phyloP scores from a whole-genome alignment of 331 rosid species.

The Malus hybrid region DNA sequence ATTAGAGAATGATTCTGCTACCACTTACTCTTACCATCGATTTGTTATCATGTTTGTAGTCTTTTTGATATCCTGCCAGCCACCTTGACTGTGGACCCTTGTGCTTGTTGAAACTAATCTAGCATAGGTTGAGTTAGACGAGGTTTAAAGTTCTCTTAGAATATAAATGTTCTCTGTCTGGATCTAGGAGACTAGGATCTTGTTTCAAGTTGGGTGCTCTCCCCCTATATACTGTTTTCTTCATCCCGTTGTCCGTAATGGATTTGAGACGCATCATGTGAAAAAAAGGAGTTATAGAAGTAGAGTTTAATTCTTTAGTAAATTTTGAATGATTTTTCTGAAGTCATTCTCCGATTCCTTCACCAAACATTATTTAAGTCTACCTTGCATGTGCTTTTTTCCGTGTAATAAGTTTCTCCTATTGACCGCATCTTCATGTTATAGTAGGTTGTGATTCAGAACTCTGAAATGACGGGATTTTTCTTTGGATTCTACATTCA shows the following conservation, averaged over 20 bases:
- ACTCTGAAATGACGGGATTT: background rate
- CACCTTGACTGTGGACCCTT: background rate
- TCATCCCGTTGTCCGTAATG: background rate
- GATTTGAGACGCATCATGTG: background rate
- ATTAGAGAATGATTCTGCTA: background rate
- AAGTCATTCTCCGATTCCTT: background rate
- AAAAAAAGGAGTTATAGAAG: background rate
- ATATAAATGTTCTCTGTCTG: background rate
- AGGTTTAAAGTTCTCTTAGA: background rate
- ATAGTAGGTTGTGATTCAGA: background rate
- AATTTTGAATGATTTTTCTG: background rate
- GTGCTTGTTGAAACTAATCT: background rate
- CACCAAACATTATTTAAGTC: background rate
- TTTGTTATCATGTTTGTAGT: background rate
- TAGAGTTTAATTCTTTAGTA: background rate
- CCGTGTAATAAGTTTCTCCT: background rate
- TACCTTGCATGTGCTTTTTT: background rate
- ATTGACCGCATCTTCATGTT: background rate
- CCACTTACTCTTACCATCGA: background rate
- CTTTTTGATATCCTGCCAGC: background rate
- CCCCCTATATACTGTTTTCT: background rate
- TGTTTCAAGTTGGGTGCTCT: background rate
- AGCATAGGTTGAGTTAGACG: background rate
- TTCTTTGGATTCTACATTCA: background rate
- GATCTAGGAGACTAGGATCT: background rate